A percentile compares a stretch with the other conserved stretches of the same genome.
These are phyloP conservation scores for Tanacetum coccineum DNA, from an alignment of 129 eudicot genomes.

Conservation along the genomic window DNA sequence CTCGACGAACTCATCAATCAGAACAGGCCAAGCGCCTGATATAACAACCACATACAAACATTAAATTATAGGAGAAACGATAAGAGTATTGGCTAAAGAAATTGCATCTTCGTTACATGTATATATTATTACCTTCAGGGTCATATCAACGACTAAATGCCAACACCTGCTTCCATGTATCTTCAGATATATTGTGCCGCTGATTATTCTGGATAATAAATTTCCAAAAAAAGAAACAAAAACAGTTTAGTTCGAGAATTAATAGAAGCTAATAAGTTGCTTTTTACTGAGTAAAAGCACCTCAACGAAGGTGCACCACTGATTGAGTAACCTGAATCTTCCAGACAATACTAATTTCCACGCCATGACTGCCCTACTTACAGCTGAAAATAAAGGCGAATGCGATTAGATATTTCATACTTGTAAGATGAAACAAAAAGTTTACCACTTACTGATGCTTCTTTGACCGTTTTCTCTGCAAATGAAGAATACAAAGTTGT, in stretches of 20 bases:
- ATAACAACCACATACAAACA: constrained; percentile 10
- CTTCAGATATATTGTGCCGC: constrained; percentile 88
- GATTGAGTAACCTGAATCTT: constrained; percentile 74
- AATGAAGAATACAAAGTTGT: constrained; percentile 81
- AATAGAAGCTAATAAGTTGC: background rate
- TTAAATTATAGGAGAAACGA: constrained; percentile 13
- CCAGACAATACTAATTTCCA: constrained; percentile 78
- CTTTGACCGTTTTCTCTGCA: constrained; percentile 86
- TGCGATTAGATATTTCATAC: background rate
- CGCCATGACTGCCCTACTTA: constrained; percentile 71
- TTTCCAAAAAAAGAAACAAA: too few species aligned
- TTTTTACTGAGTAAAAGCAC: constrained; percentile 33
- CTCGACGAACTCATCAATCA: constrained; percentile 87
- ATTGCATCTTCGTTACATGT: background rate
- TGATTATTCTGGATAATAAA: too few species aligned
- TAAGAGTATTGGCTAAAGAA: background rate
- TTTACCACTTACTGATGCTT: constrained; percentile 60
- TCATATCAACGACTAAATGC: constrained; percentile 85
- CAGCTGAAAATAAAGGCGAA: constrained; percentile 43
- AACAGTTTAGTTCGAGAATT: constrained; percentile 9
- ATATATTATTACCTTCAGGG: constrained; percentile 59
- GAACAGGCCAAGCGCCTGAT: constrained; percentile 87
- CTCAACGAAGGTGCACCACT: constrained; percentile 85
- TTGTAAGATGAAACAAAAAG: constrained; percentile 4
- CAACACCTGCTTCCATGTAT: constrained; percentile 89